Evolutionary conservation across 768 basidiomycete genomes (phyloP).

Genomic region (Russula compacta): DNA sequence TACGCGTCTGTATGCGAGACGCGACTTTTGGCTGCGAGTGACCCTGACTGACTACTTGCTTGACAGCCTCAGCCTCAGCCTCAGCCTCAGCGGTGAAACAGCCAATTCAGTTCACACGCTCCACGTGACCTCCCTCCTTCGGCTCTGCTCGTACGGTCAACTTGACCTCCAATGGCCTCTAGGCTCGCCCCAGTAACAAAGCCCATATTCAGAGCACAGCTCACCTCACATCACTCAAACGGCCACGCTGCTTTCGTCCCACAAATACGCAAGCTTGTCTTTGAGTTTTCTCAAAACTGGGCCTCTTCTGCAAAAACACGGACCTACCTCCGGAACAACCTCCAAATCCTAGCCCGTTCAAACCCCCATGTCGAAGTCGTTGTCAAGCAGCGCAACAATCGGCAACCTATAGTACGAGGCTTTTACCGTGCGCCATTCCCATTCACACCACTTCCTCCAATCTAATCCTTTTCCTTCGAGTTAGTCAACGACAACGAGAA

Average conservation of each 20-base stretch:
- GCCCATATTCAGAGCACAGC: constrained; percentile 37
- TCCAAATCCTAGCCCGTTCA: constrained; percentile 53
- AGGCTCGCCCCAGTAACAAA: constrained; percentile 23
- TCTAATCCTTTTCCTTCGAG: constrained; percentile 10
- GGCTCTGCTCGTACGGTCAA: constrained; percentile 4
- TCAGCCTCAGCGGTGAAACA: too few relatives aligned
- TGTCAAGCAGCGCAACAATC: constrained; percentile 62
- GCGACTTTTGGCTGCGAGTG: constrained; percentile 18
- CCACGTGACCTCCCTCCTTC: constrained; percentile 7
- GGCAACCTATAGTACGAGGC: constrained; percentile 74
- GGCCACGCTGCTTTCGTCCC: constrained; percentile 69
- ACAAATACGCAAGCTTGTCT: constrained; percentile 74
- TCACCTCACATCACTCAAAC: constrained; percentile 58
- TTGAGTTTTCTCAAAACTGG: constrained; percentile 83
- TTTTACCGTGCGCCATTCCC: constrained; percentile 55
- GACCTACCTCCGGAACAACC: constrained; percentile 53
- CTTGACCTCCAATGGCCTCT: constrained; percentile 28
- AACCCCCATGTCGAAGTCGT: constrained; percentile 85
- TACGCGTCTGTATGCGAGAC: constrained; percentile 28
- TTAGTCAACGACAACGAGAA: constrained; percentile 83
- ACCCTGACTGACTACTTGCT: not conserved
- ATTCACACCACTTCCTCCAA: not conserved
- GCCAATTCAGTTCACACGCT: constrained; percentile 1
- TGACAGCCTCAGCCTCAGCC: too few relatives aligned
- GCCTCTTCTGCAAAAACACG: constrained; percentile 67